Evolutionary conservation across 306 rosid genomes (phyloP).

Genomic region (Pachyrhizus erosus): DNA sequence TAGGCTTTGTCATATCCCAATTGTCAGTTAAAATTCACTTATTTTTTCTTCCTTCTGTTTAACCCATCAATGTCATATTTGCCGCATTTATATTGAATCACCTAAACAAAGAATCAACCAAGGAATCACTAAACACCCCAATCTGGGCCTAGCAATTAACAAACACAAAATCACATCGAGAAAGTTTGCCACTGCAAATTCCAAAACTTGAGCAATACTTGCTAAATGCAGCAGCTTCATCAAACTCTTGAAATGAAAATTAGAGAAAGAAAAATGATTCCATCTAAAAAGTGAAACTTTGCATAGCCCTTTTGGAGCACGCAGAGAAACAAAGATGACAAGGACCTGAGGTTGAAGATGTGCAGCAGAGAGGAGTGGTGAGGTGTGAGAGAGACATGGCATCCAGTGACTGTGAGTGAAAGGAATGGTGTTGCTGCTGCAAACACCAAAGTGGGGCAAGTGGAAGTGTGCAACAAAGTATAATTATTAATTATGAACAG

Average conservation of each 20-base stretch:
- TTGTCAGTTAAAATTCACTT: neutral
- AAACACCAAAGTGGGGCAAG: neutral
- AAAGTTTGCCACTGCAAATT: neutral
- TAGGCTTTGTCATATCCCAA: slow-evolving; percentile 1
- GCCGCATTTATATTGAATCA: neutral
- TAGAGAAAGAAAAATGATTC: neutral
- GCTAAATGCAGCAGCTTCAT: neutral
- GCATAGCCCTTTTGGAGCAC: neutral
- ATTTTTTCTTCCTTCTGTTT: neutral
- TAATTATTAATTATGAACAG: neutral
- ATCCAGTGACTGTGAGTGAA: neutral
- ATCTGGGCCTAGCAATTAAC: neutral
- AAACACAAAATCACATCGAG: neutral
- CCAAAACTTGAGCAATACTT: neutral
- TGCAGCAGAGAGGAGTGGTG: slow-evolving; percentile 36
- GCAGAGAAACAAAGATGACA: neutral
- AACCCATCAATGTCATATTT: neutral
- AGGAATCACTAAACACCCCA: neutral
- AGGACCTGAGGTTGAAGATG: slow-evolving; percentile 48
- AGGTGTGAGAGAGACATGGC: slow-evolving; percentile 47
- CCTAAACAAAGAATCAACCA: neutral
- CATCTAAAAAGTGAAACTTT: neutral
- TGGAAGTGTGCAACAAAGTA: neutral
- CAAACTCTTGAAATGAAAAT: neutral
- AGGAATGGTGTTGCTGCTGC: neutral